Evolutionary conservation across 345 rosid species (phyloP), one percentile per base, ranked within the genome.

Genomic region (Pelargonium nanum): DNA sequence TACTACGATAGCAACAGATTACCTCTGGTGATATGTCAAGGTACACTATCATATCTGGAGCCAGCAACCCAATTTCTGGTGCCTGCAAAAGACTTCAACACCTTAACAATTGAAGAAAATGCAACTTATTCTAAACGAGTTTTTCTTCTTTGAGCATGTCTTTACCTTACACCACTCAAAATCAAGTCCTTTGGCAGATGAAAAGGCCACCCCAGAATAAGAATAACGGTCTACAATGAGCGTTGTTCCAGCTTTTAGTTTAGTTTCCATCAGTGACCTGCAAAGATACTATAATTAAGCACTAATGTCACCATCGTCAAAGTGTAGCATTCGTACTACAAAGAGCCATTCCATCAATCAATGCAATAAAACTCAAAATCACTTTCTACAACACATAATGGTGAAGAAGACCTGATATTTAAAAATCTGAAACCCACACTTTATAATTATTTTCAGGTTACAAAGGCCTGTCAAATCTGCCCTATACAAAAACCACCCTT

Each of bases 181-280:
- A 77, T 74, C 78, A 15, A 92, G 87, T 69, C 96, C 99, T 78
- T 89, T 92, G 25, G 97, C 99, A 63, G 91, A 74, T 15, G 97
- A 87, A 79, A 92, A 89, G 51, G 96, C 99, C 26, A 87, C 95
- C 48, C 97, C 94, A 20, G 99, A 87, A 70, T 85, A 93, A 1
- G 97, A 89, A 68, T 93, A 89, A 53, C 96, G 96, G 63, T 93
- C 97, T 19, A 89, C 86, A 25, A 89, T 73, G 51, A 93, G 87
- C 20, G 94, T 83, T 1, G 83, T 85, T 53, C 99, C 99, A 30
- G 70, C 50, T 74, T 67, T 84, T 69, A 93, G 78, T 73, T 84
- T 81, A 44, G 70, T 72, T 74, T 89, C 96, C 99, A 93, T 89
- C 77, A 83, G 52, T 40, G 85, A 80, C 67, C 97, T 93, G 81